These are phyloP conservation scores for Hypoxylon sp. DNA, from an alignment of 2,329 filamentous ascomycete genomes.

Conservation along the genomic window DNA sequence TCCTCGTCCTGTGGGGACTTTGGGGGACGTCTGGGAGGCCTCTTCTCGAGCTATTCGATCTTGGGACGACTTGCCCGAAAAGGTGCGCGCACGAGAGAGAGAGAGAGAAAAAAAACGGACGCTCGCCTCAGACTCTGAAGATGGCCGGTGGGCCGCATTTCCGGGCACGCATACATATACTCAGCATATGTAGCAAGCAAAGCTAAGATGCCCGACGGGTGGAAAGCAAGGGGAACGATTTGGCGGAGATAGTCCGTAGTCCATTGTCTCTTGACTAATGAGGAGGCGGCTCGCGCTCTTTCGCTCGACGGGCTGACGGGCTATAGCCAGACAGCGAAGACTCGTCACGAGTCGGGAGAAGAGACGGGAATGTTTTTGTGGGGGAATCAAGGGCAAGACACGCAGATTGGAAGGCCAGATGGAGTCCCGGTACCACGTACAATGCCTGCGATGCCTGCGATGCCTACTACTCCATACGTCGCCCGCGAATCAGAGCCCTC, in stretches of 20 bases:
- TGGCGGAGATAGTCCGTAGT: constrained; percentile 18
- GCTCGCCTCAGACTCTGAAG: constrained; percentile 14
- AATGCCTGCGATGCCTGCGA: too few species aligned
- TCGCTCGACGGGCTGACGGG: too few species aligned
- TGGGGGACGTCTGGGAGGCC: constrained; percentile 28
- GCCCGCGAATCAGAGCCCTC: constrained; percentile 30
- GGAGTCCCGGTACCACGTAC: constrained; percentile 28
- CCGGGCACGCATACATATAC: constrained; percentile 30
- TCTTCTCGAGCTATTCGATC: constrained; percentile 24
- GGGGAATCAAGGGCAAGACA: constrained; percentile 10
- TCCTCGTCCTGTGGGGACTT: constrained; percentile 20
- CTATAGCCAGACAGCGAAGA: constrained; percentile 1
- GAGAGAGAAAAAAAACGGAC: too few species aligned
- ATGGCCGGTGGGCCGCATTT: constrained; percentile 31
- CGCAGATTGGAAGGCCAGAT: constrained; percentile 11
- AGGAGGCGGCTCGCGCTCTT: constrained; percentile 15
- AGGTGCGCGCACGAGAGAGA: constrained; percentile 18
- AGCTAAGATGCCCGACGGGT: constrained; percentile 17
- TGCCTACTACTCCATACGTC: constrained; percentile 24
- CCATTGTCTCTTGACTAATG: constrained; percentile 10
- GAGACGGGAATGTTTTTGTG: constrained; percentile 34
- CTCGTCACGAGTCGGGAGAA: constrained; percentile 27
- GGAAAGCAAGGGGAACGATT: not conserved
- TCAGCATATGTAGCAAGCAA: constrained; percentile 2
- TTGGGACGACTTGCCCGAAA: constrained; percentile 34